phyloP scores from a whole-genome alignment of 2,329 filamentous ascomycete species.

The Pestalotiopsis sp. region DNA sequence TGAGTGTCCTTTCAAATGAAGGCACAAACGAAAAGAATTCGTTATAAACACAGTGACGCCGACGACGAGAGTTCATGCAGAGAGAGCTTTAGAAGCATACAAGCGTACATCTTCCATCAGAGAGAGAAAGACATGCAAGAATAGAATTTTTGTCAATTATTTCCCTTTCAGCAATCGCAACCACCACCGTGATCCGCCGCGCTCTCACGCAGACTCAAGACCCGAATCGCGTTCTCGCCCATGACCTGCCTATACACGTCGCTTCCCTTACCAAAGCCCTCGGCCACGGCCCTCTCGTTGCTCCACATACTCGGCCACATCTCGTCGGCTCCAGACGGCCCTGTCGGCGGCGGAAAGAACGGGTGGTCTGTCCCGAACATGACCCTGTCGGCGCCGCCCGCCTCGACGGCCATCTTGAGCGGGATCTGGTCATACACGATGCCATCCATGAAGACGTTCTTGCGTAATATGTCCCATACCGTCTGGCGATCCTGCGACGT shows the following conservation, averaged over 20 bases:
- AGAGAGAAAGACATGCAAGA: background rate
- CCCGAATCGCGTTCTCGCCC: slow-evolving; percentile 32
- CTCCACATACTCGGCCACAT: slow-evolving; percentile 69
- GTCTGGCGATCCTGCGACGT: slow-evolving; percentile 47
- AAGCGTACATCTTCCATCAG: background rate
- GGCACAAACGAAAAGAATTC: background rate
- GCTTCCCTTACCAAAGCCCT: slow-evolving; percentile 28
- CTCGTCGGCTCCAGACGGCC: slow-evolving; percentile 57
- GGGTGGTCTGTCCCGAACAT: slow-evolving; percentile 85
- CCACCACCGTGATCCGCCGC: background rate
- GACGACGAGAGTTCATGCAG: background rate
- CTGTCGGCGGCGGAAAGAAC: slow-evolving; percentile 75
- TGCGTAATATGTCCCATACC: slow-evolving; percentile 59
- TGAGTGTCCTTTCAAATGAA: background rate
- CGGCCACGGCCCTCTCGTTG: slow-evolving; percentile 44
- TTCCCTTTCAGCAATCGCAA: background rate
- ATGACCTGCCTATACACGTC: slow-evolving; percentile 29
- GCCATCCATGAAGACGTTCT: slow-evolving; percentile 85
- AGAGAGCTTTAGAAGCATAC: background rate
- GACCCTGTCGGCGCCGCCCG: slow-evolving; percentile 68
- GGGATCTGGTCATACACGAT: slow-evolving; percentile 81
- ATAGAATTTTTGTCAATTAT: background rate
- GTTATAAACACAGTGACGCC: background rate
- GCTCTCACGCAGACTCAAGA: slow-evolving; percentile 26
- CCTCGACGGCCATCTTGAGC: slow-evolving; percentile 70